A percentile compares a stretch with the other conserved stretches of the same genome.
phyloP scores from a whole-genome alignment of 1,284 basidiomycete species.

The Serendipita sp. region DNA sequence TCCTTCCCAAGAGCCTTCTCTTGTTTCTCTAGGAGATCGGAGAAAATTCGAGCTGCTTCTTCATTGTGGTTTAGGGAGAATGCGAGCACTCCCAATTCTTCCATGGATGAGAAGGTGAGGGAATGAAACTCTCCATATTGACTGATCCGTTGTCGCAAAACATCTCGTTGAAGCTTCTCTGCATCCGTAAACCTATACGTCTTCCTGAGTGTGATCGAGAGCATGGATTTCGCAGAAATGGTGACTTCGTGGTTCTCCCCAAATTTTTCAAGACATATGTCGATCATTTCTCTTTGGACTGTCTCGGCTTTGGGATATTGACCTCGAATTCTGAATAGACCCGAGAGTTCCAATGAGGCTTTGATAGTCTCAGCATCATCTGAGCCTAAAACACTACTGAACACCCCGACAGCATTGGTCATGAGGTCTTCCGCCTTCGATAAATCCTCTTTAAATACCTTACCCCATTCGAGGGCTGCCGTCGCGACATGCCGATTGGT shows the following conservation, averaged over 20 bases:
- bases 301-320: background rate
- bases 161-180: background rate
- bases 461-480: too few species aligned
- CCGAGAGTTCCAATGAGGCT: too few species aligned
- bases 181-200: background rate
- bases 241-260: background rate
- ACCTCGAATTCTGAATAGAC: background rate
- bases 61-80: background rate
- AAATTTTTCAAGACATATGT: too few species aligned
- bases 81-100: background rate
- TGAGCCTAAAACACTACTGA: too few species aligned
- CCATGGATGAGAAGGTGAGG: background rate
- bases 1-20: background rate
- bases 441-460: too few species aligned
- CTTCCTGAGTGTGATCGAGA: too few species aligned
- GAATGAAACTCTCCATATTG: background rate
- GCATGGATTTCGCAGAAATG: too few species aligned
- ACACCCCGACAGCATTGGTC: too few species aligned
- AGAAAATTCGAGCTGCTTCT: background rate
- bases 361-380: too few species aligned
- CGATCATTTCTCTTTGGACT: too few species aligned
- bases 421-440: too few species aligned
- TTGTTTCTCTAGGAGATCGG: background rate
- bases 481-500: too few species aligned
- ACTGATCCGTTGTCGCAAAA: background rate